These are phyloP conservation scores for Thermomyces lanuginosus DNA, from an alignment of 2,329 filamentous ascomycete genomes.

Conservation along the genomic window DNA sequence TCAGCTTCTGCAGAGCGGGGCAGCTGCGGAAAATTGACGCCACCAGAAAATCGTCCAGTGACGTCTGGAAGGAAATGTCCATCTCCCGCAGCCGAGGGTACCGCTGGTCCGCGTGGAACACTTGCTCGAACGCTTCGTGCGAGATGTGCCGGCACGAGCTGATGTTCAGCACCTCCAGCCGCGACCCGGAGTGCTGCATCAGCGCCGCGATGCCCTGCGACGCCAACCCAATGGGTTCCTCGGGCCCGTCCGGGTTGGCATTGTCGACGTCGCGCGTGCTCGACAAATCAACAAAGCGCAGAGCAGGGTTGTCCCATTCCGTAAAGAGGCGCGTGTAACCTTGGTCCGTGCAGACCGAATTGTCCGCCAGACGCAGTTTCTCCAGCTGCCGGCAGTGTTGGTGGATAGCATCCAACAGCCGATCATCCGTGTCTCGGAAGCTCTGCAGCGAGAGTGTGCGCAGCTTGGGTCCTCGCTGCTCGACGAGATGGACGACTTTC, in stretches of 20 bases:
- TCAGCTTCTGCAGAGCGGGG: constrained; percentile 36
- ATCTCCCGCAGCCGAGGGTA: constrained; percentile 57
- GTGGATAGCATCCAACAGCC: constrained; percentile 54
- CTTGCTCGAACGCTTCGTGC: constrained; percentile 52
- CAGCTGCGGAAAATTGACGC: constrained; percentile 30
- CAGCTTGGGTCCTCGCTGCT: constrained; percentile 47
- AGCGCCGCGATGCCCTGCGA: constrained; percentile 60
- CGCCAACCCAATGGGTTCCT: constrained; percentile 54
- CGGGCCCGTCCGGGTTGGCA: constrained; percentile 45
- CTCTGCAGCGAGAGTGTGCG: constrained; percentile 60
- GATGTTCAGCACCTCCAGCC: constrained; percentile 55
- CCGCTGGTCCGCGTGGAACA: constrained; percentile 45
- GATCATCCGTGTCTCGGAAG: constrained; percentile 50
- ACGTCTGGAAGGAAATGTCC: constrained; percentile 53
- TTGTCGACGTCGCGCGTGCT: constrained; percentile 65
- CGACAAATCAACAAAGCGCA: constrained; percentile 57
- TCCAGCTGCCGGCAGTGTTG: constrained; percentile 47
- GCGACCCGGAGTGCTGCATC: constrained; percentile 64
- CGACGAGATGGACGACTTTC: constrained; percentile 45
- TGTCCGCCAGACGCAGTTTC: constrained; percentile 72
- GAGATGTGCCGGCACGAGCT: constrained; percentile 71
- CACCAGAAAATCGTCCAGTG: constrained; percentile 30
- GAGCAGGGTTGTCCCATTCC: constrained; percentile 55
- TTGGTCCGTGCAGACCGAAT: constrained; percentile 56
- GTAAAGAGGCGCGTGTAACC: constrained; percentile 59